Conservation (phyloP, 371 early-diverging fungal genomes). For the Mucor irregularis region DNA sequence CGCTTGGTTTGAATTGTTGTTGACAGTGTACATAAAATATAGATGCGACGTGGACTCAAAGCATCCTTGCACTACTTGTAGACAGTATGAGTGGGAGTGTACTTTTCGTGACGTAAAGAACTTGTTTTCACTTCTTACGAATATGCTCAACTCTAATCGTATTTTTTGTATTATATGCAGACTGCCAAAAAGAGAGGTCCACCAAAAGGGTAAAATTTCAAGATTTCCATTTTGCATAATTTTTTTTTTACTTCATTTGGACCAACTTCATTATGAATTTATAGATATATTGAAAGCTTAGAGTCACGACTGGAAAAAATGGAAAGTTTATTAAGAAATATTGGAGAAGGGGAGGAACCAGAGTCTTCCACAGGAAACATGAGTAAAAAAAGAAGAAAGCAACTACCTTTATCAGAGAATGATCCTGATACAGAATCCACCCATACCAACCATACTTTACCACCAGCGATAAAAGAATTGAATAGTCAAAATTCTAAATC, state of each 20-base stretch:
- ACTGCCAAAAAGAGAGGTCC: conserved; percentile 50
- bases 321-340: conserved; percentile 33
- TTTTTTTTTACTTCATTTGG: not conserved
- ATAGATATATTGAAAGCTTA: conserved; percentile 45
- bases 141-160: too few relatives aligned
- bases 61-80: conserved; percentile 44
- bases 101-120: conserved; percentile 47
- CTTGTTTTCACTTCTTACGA: not conserved
- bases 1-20: not conserved
- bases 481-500: not conserved
- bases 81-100: conserved; percentile 45
- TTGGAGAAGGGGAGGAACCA: not conserved
- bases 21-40: too few relatives aligned
- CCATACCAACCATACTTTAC: too few relatives aligned
- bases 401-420: not conserved
- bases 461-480: not conserved
- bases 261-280: too few relatives aligned
- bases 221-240: not conserved
- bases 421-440: not conserved
- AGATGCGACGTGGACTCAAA: conserved; percentile 45
- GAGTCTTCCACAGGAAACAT: not conserved
- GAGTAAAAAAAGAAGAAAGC: not conserved
- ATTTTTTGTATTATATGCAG: conserved; percentile 24
- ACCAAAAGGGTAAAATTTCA: conserved; percentile 41
- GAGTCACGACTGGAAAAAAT: conserved; percentile 41